Conservation (phyloP, 257 asterid genomes). For the Scutellaria baicalensis region DNA sequence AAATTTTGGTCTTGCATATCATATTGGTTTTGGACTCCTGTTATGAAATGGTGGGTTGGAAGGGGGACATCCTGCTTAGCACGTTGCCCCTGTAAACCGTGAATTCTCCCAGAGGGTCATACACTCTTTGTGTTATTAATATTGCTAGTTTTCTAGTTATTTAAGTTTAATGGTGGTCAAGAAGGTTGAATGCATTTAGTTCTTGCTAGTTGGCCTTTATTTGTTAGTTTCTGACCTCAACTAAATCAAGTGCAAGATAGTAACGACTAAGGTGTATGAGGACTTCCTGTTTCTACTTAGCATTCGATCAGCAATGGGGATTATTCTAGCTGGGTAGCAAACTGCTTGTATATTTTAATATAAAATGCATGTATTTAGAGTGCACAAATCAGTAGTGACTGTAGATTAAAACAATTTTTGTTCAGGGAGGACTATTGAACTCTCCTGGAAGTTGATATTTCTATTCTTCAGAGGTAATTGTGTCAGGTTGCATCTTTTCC, state of each 20-base stretch:
- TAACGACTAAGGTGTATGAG: neutral
- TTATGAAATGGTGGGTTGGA: neutral
- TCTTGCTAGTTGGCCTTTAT: neutral
- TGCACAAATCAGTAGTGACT: slow-evolving; percentile 38
- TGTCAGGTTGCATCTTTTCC: slow-evolving; percentile 41
- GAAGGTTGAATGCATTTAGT: neutral
- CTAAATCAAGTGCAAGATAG: neutral
- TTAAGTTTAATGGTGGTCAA: neutral
- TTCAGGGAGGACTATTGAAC: slow-evolving; percentile 91
- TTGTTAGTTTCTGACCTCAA: slow-evolving; percentile 1
- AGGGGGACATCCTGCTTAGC: neutral
- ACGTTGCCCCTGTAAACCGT: neutral
- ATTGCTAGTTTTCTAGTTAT: neutral
- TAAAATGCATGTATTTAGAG: slow-evolving; percentile 23
- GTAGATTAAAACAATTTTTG: slow-evolving; percentile 78
- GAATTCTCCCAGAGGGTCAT: neutral
- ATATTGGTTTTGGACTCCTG: neutral
- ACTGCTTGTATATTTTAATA: slow-evolving; percentile 3
- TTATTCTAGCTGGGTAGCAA: neutral
- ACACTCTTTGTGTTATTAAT: neutral
- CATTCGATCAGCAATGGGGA: neutral
- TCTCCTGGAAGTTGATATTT: slow-evolving; percentile 89
- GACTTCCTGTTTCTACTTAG: neutral
- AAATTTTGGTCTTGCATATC: neutral
- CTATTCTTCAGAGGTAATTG: slow-evolving; percentile 72